Conservation (phyloP, 495 filamentous ascomycete species). For the Neurospora cerealis region DNA sequence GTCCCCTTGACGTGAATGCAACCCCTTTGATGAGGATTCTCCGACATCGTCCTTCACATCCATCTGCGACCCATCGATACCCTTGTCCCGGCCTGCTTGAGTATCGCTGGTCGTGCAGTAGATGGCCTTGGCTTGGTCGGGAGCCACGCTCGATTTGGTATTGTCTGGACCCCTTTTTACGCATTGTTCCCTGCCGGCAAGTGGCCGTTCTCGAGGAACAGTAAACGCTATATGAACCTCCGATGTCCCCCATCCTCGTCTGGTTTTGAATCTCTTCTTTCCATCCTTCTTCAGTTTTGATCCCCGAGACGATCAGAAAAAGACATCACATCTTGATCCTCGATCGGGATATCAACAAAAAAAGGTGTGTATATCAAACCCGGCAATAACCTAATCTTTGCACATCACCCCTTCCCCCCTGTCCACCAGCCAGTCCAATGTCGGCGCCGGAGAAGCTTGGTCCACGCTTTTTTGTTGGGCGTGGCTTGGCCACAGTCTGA, state of each 20-base stretch:
- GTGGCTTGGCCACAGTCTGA: neutral
- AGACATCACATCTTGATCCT: neutral
- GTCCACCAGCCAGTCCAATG: neutral
- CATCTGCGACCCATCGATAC: neutral
- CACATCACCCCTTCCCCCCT: neutral
- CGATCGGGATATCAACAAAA: neutral
- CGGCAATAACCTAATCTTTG: neutral
- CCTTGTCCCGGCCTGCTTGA: neutral
- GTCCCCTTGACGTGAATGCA: neutral
- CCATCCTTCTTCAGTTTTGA: neutral
- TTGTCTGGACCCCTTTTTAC: neutral
- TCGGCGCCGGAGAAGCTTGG: neutral
- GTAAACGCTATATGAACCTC: neutral
- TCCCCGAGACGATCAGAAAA: neutral
- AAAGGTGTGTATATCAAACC: neutral
- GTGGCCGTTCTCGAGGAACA: neutral
- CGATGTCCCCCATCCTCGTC: neutral
- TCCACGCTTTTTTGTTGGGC: neutral
- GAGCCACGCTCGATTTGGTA: neutral
- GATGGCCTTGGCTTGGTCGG: neutral
- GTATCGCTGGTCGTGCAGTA: neutral
- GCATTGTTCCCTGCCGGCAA: neutral
- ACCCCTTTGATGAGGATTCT: neutral
- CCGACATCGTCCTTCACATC: neutral
- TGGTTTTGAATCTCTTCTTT: neutral